Conservation (phyloP, 345 rosid genomes). For the Eucalyptus fibrosa region DNA sequence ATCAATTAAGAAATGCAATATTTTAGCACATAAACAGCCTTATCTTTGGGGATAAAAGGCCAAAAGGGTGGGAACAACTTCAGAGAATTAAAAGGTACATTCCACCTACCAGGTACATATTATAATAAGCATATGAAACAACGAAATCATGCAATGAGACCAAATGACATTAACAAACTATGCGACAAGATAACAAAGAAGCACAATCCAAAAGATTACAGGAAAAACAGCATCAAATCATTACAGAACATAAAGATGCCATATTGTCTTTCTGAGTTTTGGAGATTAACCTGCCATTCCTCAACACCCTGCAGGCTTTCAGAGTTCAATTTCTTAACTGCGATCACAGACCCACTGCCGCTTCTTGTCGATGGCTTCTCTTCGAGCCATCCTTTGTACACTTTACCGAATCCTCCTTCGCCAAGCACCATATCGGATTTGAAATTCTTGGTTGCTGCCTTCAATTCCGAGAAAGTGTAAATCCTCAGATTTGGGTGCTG, state of each 20-base stretch:
- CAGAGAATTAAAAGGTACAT: neutral
- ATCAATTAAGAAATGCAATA: neutral
- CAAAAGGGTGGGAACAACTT: neutral
- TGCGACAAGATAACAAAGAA: neutral
- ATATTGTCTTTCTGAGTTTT: neutral
- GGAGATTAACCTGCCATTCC: constrained; percentile 81
- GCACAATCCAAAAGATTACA: neutral
- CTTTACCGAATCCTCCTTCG: constrained; percentile 97
- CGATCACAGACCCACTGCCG: constrained; percentile 56
- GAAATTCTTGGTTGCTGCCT: constrained; percentile 63
- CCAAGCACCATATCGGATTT: constrained; percentile 71
- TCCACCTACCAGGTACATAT: neutral
- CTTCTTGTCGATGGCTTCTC: constrained; percentile 42
- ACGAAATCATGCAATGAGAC: neutral
- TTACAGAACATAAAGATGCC: neutral
- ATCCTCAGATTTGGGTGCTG: constrained; percentile 39
- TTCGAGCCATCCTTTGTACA: constrained; percentile 94
- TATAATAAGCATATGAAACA: neutral
- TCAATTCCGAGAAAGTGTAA: constrained; percentile 60
- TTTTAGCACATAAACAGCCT: neutral
- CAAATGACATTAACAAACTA: neutral
- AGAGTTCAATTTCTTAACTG: constrained; percentile 81
- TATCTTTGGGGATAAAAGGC: neutral
- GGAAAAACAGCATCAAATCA: neutral
- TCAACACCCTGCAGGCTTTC: constrained; percentile 92